Evolutionary conservation across 306 rosid genomes (phyloP).

Genomic region (Oxytropis ochrocephala): DNA sequence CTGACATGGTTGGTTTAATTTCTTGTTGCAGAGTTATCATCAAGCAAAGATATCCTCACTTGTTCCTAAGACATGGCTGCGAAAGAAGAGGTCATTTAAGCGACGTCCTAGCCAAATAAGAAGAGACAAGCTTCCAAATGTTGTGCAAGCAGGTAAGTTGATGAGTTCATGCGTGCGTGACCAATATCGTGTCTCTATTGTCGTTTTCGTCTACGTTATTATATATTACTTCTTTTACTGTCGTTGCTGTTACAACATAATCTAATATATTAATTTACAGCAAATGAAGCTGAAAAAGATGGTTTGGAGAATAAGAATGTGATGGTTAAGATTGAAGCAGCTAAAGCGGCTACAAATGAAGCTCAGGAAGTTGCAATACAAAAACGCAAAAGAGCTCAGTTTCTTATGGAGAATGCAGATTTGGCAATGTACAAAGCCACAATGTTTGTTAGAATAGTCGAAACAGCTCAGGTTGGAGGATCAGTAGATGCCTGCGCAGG

Average conservation of each 20-base stretch:
- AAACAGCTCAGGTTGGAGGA: constrained; percentile 42
- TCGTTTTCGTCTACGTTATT: no score
- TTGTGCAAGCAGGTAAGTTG: constrained; percentile 45
- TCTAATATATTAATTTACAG: constrained; percentile 23
- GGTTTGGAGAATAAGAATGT: constrained; percentile 42
- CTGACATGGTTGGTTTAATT: constrained; percentile 4
- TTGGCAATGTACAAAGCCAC: constrained; percentile 55
- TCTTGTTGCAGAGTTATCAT: constrained; percentile 41
- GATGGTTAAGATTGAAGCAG: constrained; percentile 34
- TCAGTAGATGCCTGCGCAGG: constrained; percentile 31
- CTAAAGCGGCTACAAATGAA: constrained; percentile 41
- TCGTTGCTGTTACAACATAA: not conserved
- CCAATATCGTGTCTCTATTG: no score
- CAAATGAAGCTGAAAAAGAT: constrained; percentile 37
- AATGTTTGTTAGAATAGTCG: constrained; percentile 49
- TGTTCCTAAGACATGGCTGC: constrained; percentile 39
- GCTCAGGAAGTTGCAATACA: constrained; percentile 40
- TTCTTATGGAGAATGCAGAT: constrained; percentile 64
- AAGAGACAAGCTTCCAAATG: constrained; percentile 41
- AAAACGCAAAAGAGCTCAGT: constrained; percentile 59
- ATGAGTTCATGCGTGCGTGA: not conserved
- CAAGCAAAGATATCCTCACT: constrained; percentile 38
- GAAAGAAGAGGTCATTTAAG: constrained; percentile 65
- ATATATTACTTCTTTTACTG: no score
- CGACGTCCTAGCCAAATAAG: constrained; percentile 56